These are phyloP conservation scores for Globisporangium irregulare DNA, from an alignment of 352 stramenopile genomes.

Conservation along the genomic window DNA sequence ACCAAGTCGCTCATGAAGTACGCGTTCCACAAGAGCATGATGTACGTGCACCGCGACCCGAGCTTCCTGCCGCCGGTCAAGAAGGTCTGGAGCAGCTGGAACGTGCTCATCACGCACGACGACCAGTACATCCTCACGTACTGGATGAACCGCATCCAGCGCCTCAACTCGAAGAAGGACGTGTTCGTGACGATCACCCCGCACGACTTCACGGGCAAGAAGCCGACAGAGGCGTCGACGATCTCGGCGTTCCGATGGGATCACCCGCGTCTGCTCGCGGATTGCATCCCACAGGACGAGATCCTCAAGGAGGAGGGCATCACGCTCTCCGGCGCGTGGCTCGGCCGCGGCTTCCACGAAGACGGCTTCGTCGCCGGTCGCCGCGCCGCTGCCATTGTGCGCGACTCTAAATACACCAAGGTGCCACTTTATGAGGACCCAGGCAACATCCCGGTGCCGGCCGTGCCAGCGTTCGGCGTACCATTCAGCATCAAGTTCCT, in stretches of 20 bases:
- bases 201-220: constrained; percentile 65
- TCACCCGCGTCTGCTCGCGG: constrained; percentile 76
- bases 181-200: constrained; percentile 87
- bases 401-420: constrained; percentile 68
- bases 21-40: constrained; percentile 87
- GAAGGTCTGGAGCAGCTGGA: constrained; percentile 84
- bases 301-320: constrained; percentile 84
- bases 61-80: constrained; percentile 69
- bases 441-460: constrained; percentile 68
- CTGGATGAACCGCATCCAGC: constrained; percentile 90
- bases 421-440: constrained; percentile 81
- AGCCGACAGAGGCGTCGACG: constrained; percentile 40
- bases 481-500: constrained; percentile 65
- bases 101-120: constrained; percentile 81
- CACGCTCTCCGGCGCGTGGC: constrained; percentile 76
- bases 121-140: constrained; percentile 88
- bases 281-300: constrained; percentile 84
- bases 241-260: constrained; percentile 85
- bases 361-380: constrained; percentile 85
- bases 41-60: constrained; percentile 82
- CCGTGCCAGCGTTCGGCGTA: constrained; percentile 71
- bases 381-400: constrained; percentile 71
- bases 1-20: constrained; percentile 75
- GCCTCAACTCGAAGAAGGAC: constrained; percentile 81
- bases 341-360: constrained; percentile 85